Base-by-base conservation (phyloP, 2,329 filamentous ascomycete genomes). In the Alternaria arborescens region DNA sequence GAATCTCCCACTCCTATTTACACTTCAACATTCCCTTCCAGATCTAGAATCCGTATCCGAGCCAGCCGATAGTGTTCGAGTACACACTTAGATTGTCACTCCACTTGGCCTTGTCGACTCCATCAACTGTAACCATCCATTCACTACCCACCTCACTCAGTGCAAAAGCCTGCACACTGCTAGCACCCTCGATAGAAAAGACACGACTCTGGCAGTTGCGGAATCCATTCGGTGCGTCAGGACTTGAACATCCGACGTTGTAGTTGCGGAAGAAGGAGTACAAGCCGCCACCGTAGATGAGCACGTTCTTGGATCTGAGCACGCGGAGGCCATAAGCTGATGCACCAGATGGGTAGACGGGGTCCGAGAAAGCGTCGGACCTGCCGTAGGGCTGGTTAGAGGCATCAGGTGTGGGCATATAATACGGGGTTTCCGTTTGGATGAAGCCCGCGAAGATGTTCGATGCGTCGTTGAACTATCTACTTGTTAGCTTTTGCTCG, bases 361-460 rank as follows among this genome's bases (percentile, higher is more conserved):
- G 91, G 74, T 95, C 91, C 50, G 80, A 80, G 73, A 84, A 91
- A 11, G 80, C 78, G 32, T 84, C 65, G 14, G 69, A 68, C 64
- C 83, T 80, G 0, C 80, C 82, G 78, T 91, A 93, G 28, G 89
- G 91, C 36, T 76, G 73, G 14, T 84, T 82, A 8, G 86, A 84
- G 1, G 92, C 87, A 67, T 91, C 86, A 3, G 93, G 93, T 80
- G 93, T 93, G 75, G 90, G 87, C 82, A 96, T 91, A 85, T 89
- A 93, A 83, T 88, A 88, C 12, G 94, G 91, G 2, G 94, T 97
- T 81, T 98, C 94, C 6, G 91, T 92, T 82, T 97, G 94, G 72
- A 97, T 93, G 60, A 92, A 82, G 12, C 87, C 89, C 82, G 95
- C 89, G 81, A 91, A 97, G 67, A 97, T 85, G 75, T 94, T 90